Percentiles rank a stretch among this genome's conserved stretches.
These are phyloP conservation scores for Pythium apleroticum DNA, from an alignment of 352 stramenopile genomes.

Conservation along the genomic window DNA sequence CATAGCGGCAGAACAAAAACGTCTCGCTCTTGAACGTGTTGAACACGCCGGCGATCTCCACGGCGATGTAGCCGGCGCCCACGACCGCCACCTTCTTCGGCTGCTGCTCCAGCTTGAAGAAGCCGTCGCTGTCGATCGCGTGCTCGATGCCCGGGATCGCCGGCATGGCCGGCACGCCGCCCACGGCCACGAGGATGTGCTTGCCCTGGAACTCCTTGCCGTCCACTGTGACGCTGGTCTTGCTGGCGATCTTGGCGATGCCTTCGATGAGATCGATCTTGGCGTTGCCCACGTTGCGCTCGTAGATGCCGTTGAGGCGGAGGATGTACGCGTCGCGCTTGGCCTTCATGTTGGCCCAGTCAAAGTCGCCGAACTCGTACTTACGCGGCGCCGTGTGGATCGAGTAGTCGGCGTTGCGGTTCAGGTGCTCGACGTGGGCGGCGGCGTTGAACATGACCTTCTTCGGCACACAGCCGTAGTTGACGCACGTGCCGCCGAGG, in stretches of 20 bases:
- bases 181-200: conserved; percentile 95
- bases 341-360: conserved; percentile 92
- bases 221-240: conserved; percentile 82
- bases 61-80: conserved; percentile 98
- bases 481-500: conserved; percentile 97
- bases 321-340: conserved; percentile 94
- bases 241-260: conserved; percentile 75
- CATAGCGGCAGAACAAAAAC: conserved; percentile 86
- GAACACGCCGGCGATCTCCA: conserved; percentile 96
- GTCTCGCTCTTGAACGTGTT: conserved; percentile 92
- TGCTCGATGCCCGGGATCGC: conserved; percentile 89
- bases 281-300: conserved; percentile 89
- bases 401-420: conserved; percentile 65
- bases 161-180: conserved; percentile 88
- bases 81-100: conserved; percentile 95
- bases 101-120: conserved; percentile 94
- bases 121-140: conserved; percentile 95
- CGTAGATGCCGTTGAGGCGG: conserved; percentile 97
- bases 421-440: conserved; percentile 75
- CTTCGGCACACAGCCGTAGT: conserved; percentile 98
- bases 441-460: conserved; percentile 98
- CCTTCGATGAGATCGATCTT: conserved; percentile 89
- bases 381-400: conserved; percentile 45
- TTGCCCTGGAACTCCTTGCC: conserved; percentile 80
- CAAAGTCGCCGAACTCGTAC: conserved; percentile 75